Conservation (phyloP, 1,139 yeast species). For the Arxiozyma slooffiae region DNA sequence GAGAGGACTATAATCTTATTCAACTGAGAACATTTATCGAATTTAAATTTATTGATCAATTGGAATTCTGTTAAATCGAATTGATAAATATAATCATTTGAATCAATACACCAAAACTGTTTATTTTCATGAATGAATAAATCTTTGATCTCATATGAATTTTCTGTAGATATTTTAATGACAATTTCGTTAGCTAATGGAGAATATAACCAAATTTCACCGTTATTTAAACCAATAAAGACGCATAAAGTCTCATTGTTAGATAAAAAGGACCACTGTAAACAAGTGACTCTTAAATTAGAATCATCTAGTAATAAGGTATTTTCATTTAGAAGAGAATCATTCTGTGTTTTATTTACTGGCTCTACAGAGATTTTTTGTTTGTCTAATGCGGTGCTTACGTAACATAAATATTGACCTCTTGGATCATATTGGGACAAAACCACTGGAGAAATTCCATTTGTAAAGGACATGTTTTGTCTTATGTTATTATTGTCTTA, state of each 20-base stretch:
- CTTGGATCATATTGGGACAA: conserved; percentile 35
- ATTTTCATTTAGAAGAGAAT: conserved; percentile 23
- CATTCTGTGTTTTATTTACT: conserved; percentile 37
- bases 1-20: conserved; percentile 18
- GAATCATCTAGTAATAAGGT: conserved; percentile 42
- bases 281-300: conserved; percentile 40
- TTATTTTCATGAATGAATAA: conserved; percentile 36
- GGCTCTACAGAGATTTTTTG: conserved; percentile 64
- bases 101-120: conserved; percentile 49
- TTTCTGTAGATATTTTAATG: conserved; percentile 42
- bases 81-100: conserved; percentile 50
- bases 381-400: conserved; percentile 59
- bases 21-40: conserved; percentile 28
- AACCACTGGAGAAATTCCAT: conserved; percentile 19
- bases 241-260: conserved; percentile 34
- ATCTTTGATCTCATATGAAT: conserved; percentile 45
- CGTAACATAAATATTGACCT: conserved; percentile 56
- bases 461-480: conserved; percentile 2
- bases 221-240: conserved; percentile 59
- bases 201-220: conserved; percentile 55
- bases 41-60: conserved; percentile 36
- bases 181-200: conserved; percentile 54
- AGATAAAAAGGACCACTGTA: conserved; percentile 46
- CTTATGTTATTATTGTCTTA: not conserved
- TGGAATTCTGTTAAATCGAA: conserved; percentile 48